These are phyloP conservation scores for Lipomyces spencermartinsiae DNA, from an alignment of 805 yeast species.

Conservation along the genomic window DNA sequence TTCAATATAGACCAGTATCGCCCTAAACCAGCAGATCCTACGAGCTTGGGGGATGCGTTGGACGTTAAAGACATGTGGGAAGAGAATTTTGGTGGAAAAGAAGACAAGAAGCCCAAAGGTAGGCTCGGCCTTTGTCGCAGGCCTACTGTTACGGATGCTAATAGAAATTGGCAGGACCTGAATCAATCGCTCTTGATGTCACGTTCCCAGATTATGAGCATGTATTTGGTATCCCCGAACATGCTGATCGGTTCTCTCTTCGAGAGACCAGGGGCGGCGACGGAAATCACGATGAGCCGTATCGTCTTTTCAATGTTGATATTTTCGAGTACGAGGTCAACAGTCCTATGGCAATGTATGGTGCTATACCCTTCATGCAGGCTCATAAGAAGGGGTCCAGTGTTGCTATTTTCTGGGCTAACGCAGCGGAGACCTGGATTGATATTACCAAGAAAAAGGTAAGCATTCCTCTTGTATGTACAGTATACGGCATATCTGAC, in stretches of 20 bases:
- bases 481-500: background rate
- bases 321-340: conserved; percentile 90
- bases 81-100: conserved; percentile 72
- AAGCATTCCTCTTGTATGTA: background rate
- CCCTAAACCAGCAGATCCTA: conserved; percentile 50
- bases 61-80: conserved; percentile 67
- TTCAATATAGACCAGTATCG: conserved; percentile 87
- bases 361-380: conserved; percentile 86
- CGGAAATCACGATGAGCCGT: conserved; percentile 63
- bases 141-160: background rate
- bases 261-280: conserved; percentile 63
- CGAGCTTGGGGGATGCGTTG: conserved; percentile 57
- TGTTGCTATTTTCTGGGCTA: conserved; percentile 88
- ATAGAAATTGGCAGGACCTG: conserved; percentile 59
- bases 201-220: conserved; percentile 63
- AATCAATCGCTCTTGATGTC: conserved; percentile 82
- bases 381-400: conserved; percentile 65
- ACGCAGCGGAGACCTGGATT: conserved; percentile 89
- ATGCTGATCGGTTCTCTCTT: conserved; percentile 78
- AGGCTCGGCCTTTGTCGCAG: background rate
- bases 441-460: conserved; percentile 58
- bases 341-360: conserved; percentile 90
- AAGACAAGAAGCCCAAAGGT: conserved; percentile 74
- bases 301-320: conserved; percentile 89
- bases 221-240: conserved; percentile 97